Evolutionary conservation across 352 stramenopile genomes (phyloP).

Genomic region (Albugo candida): DNA sequence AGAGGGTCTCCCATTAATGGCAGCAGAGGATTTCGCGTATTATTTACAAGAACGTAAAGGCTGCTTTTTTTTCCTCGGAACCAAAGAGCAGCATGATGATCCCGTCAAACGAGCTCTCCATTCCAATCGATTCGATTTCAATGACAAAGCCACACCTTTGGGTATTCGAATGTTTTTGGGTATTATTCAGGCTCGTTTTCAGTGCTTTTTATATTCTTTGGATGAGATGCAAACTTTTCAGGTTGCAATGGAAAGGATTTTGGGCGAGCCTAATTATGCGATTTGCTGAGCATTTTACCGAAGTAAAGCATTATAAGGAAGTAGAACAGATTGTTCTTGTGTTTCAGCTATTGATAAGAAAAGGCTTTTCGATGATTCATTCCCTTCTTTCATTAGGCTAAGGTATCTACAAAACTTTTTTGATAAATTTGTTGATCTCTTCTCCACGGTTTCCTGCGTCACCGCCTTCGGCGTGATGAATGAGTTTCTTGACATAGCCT

Average conservation of each 20-base stretch:
- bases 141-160: slow-evolving; percentile 65
- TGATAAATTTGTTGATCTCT: slow-evolving; percentile 91
- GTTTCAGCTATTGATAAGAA: too few relatives aligned
- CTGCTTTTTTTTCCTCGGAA: slow-evolving; percentile 74
- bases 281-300: too few relatives aligned
- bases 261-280: slow-evolving; percentile 1
- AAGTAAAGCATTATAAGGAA: too few relatives aligned
- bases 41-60: slow-evolving; percentile 63
- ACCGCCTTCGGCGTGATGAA: slow-evolving; percentile 87
- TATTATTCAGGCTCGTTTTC: slow-evolving; percentile 44
- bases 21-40: slow-evolving; percentile 89
- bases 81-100: slow-evolving; percentile 36
- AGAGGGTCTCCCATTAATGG: slow-evolving; percentile 79
- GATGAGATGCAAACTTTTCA: slow-evolving; percentile 65
- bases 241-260: slow-evolving; percentile 53
- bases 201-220: slow-evolving; percentile 35
- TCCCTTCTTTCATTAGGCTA: too few relatives aligned
- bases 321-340: too few relatives aligned
- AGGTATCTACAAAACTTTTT: slow-evolving; percentile 74
- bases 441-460: slow-evolving; percentile 83
- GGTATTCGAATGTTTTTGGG: slow-evolving; percentile 65
- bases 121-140: slow-evolving; percentile 69
- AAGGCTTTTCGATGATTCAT: too few relatives aligned
- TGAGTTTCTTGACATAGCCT: slow-evolving; percentile 87
- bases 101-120: slow-evolving; percentile 42